A percentile compares a stretch with the other conserved stretches of the same genome.
phyloP scores from a whole-genome alignment of 2,329 filamentous ascomycete genomes.

The Blastomyces percursus region DNA sequence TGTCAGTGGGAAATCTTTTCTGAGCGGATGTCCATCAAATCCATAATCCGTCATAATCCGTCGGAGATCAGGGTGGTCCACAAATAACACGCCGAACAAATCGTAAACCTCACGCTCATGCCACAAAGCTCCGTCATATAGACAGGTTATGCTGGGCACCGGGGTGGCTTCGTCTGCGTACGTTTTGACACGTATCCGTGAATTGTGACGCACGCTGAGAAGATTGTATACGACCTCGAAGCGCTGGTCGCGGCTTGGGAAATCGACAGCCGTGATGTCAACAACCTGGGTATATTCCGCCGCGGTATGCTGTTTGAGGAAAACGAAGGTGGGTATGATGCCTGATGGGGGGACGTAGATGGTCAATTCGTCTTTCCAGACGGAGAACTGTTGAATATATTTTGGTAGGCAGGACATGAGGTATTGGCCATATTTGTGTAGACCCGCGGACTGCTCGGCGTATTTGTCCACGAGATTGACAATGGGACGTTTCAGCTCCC shows the following conservation, averaged over 20 bases:
- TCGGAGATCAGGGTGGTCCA: conserved; percentile 85
- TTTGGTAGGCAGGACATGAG: conserved; percentile 94
- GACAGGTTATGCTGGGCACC: conserved; percentile 71
- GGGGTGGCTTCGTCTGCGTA: conserved; percentile 94
- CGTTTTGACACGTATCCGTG: conserved; percentile 94
- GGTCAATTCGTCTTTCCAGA: conserved; percentile 98
- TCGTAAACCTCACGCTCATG: conserved; percentile 98
- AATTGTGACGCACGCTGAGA: conserved; percentile 90
- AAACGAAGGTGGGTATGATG: conserved; percentile 81
- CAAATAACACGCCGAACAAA: conserved; percentile 94
- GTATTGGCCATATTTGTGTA: conserved; percentile 94
- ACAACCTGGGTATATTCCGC: conserved; percentile 93
- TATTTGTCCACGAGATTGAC: conserved; percentile 93
- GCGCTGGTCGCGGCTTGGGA: conserved; percentile 85
- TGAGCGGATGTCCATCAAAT: conserved; percentile 91
- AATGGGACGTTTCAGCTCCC: conserved; percentile 62
- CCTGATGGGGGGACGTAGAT: conserved; percentile 84
- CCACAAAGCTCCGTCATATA: conserved; percentile 97
- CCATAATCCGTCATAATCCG: conserved; percentile 99
- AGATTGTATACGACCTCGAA: conserved; percentile 99
- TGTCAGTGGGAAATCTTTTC: conserved; percentile 96
- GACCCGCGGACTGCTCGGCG: conserved; percentile 68
- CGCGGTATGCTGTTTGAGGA: conserved; percentile 95
- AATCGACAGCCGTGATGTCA: conserved; percentile 90
- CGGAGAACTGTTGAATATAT: conserved; percentile 97